A percentile compares a stretch with the other conserved stretches of the same genome.
phyloP scores from a whole-genome alignment of 2,329 filamentous ascomycete genomes.

The Aureobasidium sp. region DNA sequence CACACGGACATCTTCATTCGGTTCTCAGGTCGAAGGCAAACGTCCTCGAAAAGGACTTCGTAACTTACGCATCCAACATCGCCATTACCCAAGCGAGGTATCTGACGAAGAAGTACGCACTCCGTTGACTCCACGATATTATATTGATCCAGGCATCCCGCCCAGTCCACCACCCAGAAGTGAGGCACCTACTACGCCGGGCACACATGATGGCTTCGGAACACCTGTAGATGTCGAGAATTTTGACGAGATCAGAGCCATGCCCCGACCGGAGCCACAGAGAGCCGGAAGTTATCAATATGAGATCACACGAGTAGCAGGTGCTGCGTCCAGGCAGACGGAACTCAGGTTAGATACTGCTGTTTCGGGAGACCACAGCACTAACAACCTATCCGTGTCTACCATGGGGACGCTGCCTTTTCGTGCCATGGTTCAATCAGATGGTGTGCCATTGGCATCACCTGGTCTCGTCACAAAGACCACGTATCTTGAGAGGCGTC shows the following conservation, averaged over 20 bases:
- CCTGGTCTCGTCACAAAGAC: slow-evolving; percentile 30
- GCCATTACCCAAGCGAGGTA: slow-evolving; percentile 35
- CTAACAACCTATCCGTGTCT: slow-evolving; percentile 11
- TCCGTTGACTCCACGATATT: slow-evolving; percentile 51
- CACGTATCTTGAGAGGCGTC: slow-evolving; percentile 36
- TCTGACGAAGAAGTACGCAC: slow-evolving; percentile 40
- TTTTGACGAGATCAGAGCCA: slow-evolving; percentile 22
- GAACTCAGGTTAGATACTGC: slow-evolving; percentile 9
- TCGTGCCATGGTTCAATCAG: slow-evolving; percentile 24
- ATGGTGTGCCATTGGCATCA: slow-evolving; percentile 15
- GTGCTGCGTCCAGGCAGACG: background rate
- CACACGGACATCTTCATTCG: slow-evolving; percentile 32
- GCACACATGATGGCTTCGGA: slow-evolving; percentile 21
- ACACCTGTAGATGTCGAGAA: slow-evolving; percentile 13
- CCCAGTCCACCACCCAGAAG: slow-evolving; percentile 43
- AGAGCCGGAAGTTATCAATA: slow-evolving; percentile 19
- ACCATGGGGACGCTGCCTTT: slow-evolving; percentile 29
- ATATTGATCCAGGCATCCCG: slow-evolving; percentile 46
- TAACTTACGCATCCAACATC: slow-evolving; percentile 39
- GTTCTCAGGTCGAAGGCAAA: slow-evolving; percentile 24
- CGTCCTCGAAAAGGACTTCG: slow-evolving; percentile 36
- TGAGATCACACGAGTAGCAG: background rate
- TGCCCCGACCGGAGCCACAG: slow-evolving; percentile 24
- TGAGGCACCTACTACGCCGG: slow-evolving; percentile 27
- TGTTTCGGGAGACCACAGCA: background rate